Conservation (phyloP, 768 basidiomycete species). For the Ramaria rubella region DNA sequence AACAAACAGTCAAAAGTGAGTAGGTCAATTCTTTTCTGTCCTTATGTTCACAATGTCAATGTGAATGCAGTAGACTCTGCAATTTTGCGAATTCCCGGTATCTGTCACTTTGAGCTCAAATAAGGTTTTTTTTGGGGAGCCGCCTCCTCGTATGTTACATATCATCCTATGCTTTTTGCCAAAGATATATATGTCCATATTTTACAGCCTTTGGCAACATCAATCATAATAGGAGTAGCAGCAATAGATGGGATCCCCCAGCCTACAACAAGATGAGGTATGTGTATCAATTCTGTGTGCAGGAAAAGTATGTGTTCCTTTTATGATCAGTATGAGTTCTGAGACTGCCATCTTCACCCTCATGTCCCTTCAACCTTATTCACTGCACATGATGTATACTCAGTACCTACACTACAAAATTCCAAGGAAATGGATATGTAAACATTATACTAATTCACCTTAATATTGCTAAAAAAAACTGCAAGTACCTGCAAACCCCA, state of each 20-base stretch:
- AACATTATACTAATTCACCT: too few species aligned
- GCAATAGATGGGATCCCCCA: conserved; percentile 83
- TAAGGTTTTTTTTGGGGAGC: not conserved
- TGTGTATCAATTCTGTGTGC: too few species aligned
- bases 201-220: conserved; percentile 11
- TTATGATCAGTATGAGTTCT: too few species aligned
- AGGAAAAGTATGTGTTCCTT: too few species aligned
- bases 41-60: not conserved
- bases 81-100: not conserved
- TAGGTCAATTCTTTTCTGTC: not conserved
- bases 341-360: too few species aligned
- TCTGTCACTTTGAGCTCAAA: not conserved
- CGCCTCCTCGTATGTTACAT: not conserved
- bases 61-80: not conserved
- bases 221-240: conserved; percentile 78
- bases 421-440: too few species aligned
- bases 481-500: too few species aligned
- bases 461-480: too few species aligned
- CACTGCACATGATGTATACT: too few species aligned
- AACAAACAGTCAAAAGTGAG: conserved; percentile 13
- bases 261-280: too few species aligned
- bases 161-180: not conserved
- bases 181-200: not conserved
- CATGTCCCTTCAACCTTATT: too few species aligned
- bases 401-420: too few species aligned